Base-by-base conservation (phyloP, 2,329 filamentous ascomycete species). In the Dryadomyces sulphureus region DNA sequence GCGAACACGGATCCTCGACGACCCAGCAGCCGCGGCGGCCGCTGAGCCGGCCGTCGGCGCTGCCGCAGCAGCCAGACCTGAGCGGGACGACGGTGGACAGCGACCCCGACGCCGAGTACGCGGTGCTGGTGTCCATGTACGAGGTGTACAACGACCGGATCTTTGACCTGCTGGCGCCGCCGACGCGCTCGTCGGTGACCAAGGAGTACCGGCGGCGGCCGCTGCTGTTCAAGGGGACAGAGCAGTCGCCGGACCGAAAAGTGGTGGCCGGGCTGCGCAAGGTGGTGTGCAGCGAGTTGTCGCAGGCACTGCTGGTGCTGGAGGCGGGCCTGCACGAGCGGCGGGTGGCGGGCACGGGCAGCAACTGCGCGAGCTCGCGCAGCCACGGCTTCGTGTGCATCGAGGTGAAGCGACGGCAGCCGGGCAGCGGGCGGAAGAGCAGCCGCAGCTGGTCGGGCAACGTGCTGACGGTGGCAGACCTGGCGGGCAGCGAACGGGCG, bases 141-240 rank as follows among this genome's bases (percentile, higher is more conserved):
- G 92, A 98, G 62, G 90, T 98, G 1, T 95, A 98, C 67, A 98
- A 98, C 58, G 90, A 98, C 64, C 81, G 89, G 32, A 96, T 98
- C 53, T 96, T 93, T 60, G 92, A 98, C 57, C 77, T 98, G 0
- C 69, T 98, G 1, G 84, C 82, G 0, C 75, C 77, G 0, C 72
- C 75, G 3, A 63, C 69, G 20, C 73, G 73, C 50, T 70, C 70
- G 0, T 73, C 72, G 32, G 70, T 71, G 5, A 81, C 77, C 2
- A 87, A 85, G 55, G 81, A 86, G 48, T 70, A 72, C 52, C 73
- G 80, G 43, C 79, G 92, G n/a, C 77, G 89, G 24, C 80, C 86
- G 0, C 66, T 98, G 2, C 69, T 94, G 0, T 98, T 95, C 73
- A 98, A 95, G 62, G 79, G 80, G 21, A 96, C 92, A 0, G 89